Conservation (phyloP, 257 asterid species). For the Mentha longifolia region DNA sequence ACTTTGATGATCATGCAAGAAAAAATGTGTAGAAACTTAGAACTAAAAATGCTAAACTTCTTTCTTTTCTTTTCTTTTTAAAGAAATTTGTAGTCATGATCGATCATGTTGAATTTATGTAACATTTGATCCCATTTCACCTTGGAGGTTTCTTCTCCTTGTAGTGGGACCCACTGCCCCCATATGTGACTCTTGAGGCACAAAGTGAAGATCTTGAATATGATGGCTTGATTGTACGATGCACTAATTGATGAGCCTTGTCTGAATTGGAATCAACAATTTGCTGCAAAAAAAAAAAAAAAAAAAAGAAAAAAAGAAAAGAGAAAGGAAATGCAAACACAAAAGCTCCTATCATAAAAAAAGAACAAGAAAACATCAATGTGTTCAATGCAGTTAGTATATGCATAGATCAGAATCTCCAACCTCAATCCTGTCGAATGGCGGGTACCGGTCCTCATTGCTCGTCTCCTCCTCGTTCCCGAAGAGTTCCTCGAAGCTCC, state of each 20-base stretch:
- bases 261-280: not conserved
- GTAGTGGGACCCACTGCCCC: slow-evolving; percentile 51
- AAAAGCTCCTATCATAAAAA: too few species aligned
- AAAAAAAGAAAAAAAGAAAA: too few species aligned
- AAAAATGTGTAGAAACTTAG: not conserved
- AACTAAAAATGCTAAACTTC: too few species aligned
- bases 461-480: slow-evolving; percentile 50
- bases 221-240: slow-evolving; percentile 31
- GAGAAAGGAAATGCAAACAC: not conserved
- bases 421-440: slow-evolving; percentile 48
- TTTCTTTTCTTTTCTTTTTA: too few species aligned
- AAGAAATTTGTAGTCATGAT: not conserved
- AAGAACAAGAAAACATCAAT: not conserved
- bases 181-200: slow-evolving; percentile 49
- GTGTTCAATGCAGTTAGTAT: not conserved
- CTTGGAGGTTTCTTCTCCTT: slow-evolving; percentile 56
- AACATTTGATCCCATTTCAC: slow-evolving; percentile 36
- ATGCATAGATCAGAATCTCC: not conserved
- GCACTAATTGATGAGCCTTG: slow-evolving; percentile 3
- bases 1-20: not conserved
- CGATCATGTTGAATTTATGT: too few species aligned
- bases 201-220: slow-evolving; percentile 42
- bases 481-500: slow-evolving; percentile 77
- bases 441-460: slow-evolving; percentile 41
- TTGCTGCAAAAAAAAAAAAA: not conserved